Evolutionary conservation across 176 grass and related monocot species (phyloP), one percentile per base, ranked within the genome.

Genomic region (Poa pratensis): DNA sequence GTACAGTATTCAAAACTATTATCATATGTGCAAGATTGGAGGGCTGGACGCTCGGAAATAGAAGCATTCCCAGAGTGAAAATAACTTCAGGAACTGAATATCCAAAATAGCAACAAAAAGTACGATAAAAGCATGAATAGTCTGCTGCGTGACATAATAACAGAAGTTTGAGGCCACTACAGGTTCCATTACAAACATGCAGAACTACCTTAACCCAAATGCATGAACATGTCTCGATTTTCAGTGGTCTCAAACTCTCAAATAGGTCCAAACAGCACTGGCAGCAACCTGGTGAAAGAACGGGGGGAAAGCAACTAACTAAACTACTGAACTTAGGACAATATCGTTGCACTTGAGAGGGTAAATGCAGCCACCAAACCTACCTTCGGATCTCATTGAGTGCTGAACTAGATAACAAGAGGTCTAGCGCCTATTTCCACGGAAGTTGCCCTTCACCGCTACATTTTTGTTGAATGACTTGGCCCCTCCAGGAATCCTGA

Each of bases 341-440:
- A 82, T 67, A 78, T 6, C 12, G 65, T 63, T 80, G 68, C 9
- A 53, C 24, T 86, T 92, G 26, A 79, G 22, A 40, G 58, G 22
- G 65, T 68, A 15, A 86, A 84, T 45, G 2, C 60, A 80, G 43
- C 40, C 46, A 46, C 42, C 45, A 81, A 80, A 23, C 50, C 69
- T 62, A 89, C 87, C 84, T 73, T 39, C 42, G 51, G 85, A 79
- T 64, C 43, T 63, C 34, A 84, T 81, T 32, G 49, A 80, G 26
- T 11, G 19, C 65, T 30, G 40, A 76, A 61, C 48, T 51, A 78
- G 20, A 77, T 77, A 78, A 78, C 76, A 80, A 15, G 23, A 75
- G 53, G n/a, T 75, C 60, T 90, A 93, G 48, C 65, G 78, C 73
- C 85, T 82, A 85, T 78, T 93, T 77, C 91, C 88, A 78, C 77